Percentiles rank a stretch among this genome's conserved stretches.
Conservation (phyloP, 2,329 filamentous ascomycete species). For the Rhynchosporium graminicola region DNA sequence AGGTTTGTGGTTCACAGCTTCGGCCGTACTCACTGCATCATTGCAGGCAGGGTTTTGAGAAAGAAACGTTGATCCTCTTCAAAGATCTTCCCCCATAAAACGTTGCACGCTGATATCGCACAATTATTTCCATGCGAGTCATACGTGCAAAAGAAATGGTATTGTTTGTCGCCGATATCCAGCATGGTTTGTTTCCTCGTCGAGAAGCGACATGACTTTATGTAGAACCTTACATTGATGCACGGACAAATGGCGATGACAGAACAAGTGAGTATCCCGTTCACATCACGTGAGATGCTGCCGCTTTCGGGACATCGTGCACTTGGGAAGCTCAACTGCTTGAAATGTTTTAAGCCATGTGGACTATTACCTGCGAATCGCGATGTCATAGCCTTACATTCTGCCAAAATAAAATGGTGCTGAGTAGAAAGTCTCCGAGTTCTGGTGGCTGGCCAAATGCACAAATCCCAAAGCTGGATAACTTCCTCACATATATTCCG, state of each 20-base stretch:
- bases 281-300: not conserved
- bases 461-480: too few species aligned
- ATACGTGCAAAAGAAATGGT: not conserved
- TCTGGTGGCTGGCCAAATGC: too few species aligned
- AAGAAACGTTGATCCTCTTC: not conserved
- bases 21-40: not conserved
- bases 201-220: not conserved
- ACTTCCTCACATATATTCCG: too few species aligned
- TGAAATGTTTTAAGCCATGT: not conserved
- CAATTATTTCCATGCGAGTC: constrained; percentile 2
- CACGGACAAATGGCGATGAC: not conserved
- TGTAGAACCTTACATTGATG: constrained; percentile 1
- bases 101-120: not conserved
- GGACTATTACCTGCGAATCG: too few species aligned
- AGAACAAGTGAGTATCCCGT: not conserved
- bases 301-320: not conserved
- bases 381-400: too few species aligned
- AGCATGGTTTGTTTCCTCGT: not conserved
- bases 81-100: not conserved
- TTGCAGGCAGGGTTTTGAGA: not conserved
- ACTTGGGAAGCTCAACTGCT: not conserved
- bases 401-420: too few species aligned
- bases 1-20: not conserved
- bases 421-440: too few species aligned
- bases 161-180: not conserved